Percentiles rank a stretch among this genome's conserved stretches.
Conservation (phyloP, 257 asterid species). For the Solanum ahanhuiri region DNA sequence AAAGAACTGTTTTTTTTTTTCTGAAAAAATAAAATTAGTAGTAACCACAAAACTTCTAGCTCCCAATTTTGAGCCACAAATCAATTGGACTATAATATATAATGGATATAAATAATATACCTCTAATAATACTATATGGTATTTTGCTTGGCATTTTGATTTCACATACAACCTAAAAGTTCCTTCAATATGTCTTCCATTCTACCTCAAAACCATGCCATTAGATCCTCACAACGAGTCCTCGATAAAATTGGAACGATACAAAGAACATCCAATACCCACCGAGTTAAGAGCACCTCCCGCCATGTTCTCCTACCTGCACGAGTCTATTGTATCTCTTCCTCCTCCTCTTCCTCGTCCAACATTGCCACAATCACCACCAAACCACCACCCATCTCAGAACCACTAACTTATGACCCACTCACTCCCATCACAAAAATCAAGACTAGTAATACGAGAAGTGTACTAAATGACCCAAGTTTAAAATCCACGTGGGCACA, state of each 20-base stretch:
- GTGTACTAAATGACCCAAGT: constrained; percentile 31
- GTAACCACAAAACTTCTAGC: background rate
- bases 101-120: background rate
- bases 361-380: background rate
- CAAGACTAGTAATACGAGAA: background rate
- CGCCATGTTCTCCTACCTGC: background rate
- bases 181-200: constrained; percentile 16
- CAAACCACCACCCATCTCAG: background rate
- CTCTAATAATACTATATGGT: background rate
- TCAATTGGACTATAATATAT: background rate
- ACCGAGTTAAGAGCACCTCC: too few relatives aligned
- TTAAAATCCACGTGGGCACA: constrained; percentile 71
- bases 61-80: background rate
- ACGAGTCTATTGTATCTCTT: constrained; percentile 7
- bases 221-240: constrained; percentile 1
- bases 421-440: background rate
- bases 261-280: background rate
- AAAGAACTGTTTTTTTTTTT: background rate
- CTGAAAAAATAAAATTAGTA: background rate
- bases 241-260: background rate
- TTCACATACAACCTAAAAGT: background rate
- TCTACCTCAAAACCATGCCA: constrained; percentile 9
- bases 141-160: background rate
- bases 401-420: background rate
- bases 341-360: constrained; percentile 5